These are phyloP conservation scores for Odonthalia washingtoniensis DNA, from an alignment of 31 red algal species.

Conservation along the genomic window DNA sequence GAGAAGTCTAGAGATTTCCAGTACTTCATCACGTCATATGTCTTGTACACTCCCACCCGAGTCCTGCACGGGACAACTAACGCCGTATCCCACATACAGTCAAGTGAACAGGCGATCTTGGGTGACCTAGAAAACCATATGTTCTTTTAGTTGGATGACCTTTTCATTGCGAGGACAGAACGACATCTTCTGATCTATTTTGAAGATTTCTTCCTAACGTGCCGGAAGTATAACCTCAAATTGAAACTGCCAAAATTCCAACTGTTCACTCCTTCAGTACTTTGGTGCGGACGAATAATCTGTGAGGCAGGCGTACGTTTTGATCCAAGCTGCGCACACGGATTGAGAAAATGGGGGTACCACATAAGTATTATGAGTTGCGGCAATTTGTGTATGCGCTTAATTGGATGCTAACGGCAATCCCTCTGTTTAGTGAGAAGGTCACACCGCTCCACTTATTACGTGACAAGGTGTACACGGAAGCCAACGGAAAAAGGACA, in stretches of 20 bases:
- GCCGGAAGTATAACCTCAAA: not conserved
- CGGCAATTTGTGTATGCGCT: constrained; percentile 13
- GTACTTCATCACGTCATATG: constrained; percentile 40
- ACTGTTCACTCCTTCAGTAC: not conserved
- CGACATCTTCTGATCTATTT: not conserved
- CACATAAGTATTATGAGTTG: constrained; percentile 18
- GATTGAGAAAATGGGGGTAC: not conserved
- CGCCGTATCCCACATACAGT: constrained; percentile 12
- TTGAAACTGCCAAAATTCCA: constrained; percentile 28
- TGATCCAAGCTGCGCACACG: not conserved
- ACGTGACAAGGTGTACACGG: constrained; percentile 28
- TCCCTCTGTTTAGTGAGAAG: constrained; percentile 32
- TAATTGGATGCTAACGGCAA: constrained; percentile 24
- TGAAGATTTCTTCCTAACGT: constrained; percentile 9
- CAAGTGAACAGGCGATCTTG: constrained; percentile 2
- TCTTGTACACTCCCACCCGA: constrained; percentile 26
- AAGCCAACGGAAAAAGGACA: not conserved
- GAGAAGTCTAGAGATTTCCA: not conserved
- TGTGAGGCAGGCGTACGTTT: not conserved
- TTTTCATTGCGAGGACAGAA: constrained; percentile 22
- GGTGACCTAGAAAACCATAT: not conserved
- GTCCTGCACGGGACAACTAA: constrained; percentile 41
- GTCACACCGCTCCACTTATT: constrained; percentile 4
- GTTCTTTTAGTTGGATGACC: constrained; percentile 48
- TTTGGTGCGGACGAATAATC: constrained; percentile 42